Conservation (phyloP, 2,329 filamentous ascomycete genomes). For the Diaporthe sp. region DNA sequence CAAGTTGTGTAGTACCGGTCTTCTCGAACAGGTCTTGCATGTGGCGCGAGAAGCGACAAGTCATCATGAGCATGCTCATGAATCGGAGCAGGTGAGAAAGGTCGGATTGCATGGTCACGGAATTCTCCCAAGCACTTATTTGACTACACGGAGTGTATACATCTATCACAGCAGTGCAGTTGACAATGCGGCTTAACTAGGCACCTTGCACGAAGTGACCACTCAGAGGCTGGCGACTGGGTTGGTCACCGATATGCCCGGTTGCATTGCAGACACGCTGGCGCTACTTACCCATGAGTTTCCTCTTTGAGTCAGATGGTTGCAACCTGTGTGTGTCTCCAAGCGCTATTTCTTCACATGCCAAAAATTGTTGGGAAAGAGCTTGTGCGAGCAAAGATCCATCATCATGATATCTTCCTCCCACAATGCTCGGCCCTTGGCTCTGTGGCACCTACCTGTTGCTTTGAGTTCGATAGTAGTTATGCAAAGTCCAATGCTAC, state of each 20-base stretch:
- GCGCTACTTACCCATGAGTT: background rate
- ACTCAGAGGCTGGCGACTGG: background rate
- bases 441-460: too few relatives aligned
- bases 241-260: background rate
- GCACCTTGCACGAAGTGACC: background rate
- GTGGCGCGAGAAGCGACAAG: background rate
- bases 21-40: background rate
- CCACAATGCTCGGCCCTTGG: background rate
- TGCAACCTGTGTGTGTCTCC: background rate
- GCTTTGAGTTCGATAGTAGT: background rate
- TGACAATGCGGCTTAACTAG: background rate
- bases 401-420: background rate
- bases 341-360: conserved; percentile 13
- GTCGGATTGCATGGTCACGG: background rate
- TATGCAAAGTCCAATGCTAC: background rate
- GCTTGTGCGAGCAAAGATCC: background rate
- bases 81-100: background rate
- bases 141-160: background rate
- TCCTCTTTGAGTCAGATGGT: background rate
- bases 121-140: background rate
- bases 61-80: too few relatives aligned
- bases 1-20: background rate
- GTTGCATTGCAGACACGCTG: conserved; percentile 17
- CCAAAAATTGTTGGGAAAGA: background rate
- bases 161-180: background rate